A percentile compares a stretch with the other conserved stretches of the same genome.
Evolutionary conservation across 345 rosid species (phyloP).

Genomic region (Ceriops tagal): DNA sequence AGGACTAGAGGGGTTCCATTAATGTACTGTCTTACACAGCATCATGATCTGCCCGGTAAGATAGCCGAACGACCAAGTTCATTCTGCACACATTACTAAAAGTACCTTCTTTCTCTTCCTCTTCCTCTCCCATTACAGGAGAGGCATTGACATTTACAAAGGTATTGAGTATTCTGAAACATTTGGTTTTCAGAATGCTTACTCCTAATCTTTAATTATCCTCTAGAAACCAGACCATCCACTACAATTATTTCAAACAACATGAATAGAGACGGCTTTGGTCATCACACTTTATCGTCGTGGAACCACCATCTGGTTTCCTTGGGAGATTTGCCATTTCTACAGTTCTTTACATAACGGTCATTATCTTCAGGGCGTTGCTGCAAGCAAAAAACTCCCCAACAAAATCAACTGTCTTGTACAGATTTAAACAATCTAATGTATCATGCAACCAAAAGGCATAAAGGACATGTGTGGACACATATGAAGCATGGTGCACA

Average conservation of each 20-base stretch:
- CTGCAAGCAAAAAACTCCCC: slow-evolving; percentile 42
- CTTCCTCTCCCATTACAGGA: slow-evolving; percentile 28
- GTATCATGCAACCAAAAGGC: background rate
- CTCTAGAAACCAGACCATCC: slow-evolving; percentile 17
- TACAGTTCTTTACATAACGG: slow-evolving; percentile 90
- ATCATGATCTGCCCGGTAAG: background rate
- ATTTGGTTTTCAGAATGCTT: slow-evolving; percentile 26
- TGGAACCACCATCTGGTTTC: slow-evolving; percentile 99
- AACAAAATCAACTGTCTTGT: background rate
- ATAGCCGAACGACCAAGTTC: slow-evolving; percentile 2
- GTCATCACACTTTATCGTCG: slow-evolving; percentile 74
- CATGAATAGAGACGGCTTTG: slow-evolving; percentile 18
- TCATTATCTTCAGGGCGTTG: slow-evolving; percentile 95
- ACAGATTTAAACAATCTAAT: background rate
- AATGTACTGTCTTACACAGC: slow-evolving; percentile 3
- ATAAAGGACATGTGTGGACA: background rate
- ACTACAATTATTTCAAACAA: slow-evolving; percentile 23
- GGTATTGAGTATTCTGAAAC: slow-evolving; percentile 19
- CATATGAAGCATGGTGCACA: no score
- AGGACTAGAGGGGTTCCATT: background rate
- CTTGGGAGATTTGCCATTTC: slow-evolving; percentile 94
- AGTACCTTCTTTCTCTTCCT: slow-evolving; percentile 21
- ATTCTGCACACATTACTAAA: slow-evolving; percentile 3
- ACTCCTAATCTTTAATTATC: slow-evolving; percentile 14
- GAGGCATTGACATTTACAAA: slow-evolving; percentile 29